Percentiles rank a stretch among this genome's conserved stretches.
phyloP scores from a whole-genome alignment of 148 eudicot species.

The Mesembryanthemum crystallinum region DNA sequence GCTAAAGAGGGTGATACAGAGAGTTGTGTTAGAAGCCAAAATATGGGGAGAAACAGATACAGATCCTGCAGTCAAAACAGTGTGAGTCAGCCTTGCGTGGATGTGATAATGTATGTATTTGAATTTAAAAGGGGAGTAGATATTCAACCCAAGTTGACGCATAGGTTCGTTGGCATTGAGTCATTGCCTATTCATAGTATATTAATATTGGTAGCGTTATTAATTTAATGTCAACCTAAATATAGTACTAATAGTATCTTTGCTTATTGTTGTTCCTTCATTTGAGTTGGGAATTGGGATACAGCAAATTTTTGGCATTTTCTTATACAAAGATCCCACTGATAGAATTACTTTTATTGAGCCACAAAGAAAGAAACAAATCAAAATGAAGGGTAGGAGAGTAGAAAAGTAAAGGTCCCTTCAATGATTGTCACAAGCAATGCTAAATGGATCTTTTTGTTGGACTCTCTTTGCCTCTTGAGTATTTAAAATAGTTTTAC shows the following conservation, averaged over 20 bases:
- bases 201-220: too few species aligned
- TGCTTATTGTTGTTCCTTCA: background rate
- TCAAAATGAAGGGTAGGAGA: too few species aligned
- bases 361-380: too few species aligned
- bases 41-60: background rate
- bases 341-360: too few species aligned
- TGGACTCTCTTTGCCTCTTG: too few species aligned
- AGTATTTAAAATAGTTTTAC: too few species aligned
- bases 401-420: too few species aligned
- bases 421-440: too few species aligned
- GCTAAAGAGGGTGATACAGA: background rate
- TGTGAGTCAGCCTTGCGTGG: conserved; percentile 30
- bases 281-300: background rate
- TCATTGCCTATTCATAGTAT: conserved; percentile 1
- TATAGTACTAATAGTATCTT: too few species aligned
- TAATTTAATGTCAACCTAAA: background rate
- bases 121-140: background rate
- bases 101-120: background rate
- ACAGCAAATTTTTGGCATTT: background rate
- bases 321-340: background rate
- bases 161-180: conserved; percentile 20
- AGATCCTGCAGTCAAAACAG: background rate
- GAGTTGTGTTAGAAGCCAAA: background rate
- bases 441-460: too few species aligned
- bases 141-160: background rate